Base-by-base conservation (phyloP, 2,329 filamentous ascomycete genomes). In the Macrophomina pseudophaseolina region DNA sequence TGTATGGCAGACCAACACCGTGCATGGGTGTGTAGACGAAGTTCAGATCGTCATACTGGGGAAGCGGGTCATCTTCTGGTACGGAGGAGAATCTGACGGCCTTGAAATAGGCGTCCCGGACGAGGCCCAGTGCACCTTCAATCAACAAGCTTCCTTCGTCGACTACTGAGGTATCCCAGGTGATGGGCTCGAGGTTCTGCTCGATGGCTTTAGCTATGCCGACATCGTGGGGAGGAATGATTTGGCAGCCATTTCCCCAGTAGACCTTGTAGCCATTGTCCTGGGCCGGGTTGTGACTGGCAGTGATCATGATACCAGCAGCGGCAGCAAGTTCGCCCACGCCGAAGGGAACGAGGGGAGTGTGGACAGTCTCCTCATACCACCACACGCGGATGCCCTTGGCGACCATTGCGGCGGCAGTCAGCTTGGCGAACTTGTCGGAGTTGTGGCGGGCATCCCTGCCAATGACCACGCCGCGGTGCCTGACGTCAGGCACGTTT, bases 241-340 rank as follows among this genome's bases (percentile, higher is more conserved):
- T 90, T 73, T 90, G 88, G 71, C 86, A 88, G 2, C 87, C 88
- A 72, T 89, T 89, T 16, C 80, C 80, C 80, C 86, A 88, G 77
- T 90, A 90, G 8, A 90, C 88, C 77, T 90, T 90, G 77, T 90
- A 90, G 23, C 88, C 88, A 72, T 90, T 90, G 73, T 90, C 87
- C 70, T 84, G 80, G 53, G 86, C 84, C 14, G 87, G 87, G 70
- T 90, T 90, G 75, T 89, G 87, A 71, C 86, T 88, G 38, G 88
- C 88, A 14, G 88, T 90, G 44, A 90, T 83, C 87, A 90, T 90
- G 35, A 90, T 80, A 23, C 88, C 88, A 51, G 86, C 87, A 4
- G 80, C 83, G 38, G 87, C 86, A 44, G 79, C 75, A 65, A 86
- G 79, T 65, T 83, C 75, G 6, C 79, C 80, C 38, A 90, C 84